A percentile compares a stretch with the other conserved stretches of the same genome.
Evolutionary conservation across 2,329 filamentous ascomycete genomes (phyloP).

Genomic region (Pseudomassariella vexata): DNA sequence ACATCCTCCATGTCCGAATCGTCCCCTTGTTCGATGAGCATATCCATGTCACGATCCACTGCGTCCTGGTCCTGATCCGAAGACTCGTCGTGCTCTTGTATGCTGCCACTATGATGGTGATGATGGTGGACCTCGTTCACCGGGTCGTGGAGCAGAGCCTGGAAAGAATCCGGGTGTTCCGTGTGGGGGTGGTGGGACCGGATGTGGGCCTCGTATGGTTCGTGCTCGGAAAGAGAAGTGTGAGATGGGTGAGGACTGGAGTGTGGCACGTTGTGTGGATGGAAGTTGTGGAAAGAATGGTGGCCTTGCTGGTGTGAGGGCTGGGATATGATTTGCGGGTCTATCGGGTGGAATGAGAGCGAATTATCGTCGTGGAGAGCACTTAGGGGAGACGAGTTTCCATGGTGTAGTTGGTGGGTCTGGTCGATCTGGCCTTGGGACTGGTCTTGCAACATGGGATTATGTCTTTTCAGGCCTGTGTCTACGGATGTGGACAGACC

Average conservation of each 20-base stretch:
- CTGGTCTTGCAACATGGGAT: conserved; percentile 26
- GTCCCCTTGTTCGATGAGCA: conserved; percentile 21
- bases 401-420: conserved; percentile 11
- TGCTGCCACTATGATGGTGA: conserved; percentile 3
- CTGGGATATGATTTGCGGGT: conserved; percentile 53
- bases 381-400: conserved; percentile 16
- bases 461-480: conserved; percentile 25
- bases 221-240: conserved; percentile 10
- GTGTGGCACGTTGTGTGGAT: conserved; percentile 13
- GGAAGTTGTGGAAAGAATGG: conserved; percentile 28
- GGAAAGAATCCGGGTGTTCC: conserved; percentile 42
- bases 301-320: conserved; percentile 21
- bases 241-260: conserved; percentile 13
- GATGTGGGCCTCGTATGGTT: conserved; percentile 15
- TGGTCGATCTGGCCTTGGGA: conserved; percentile 17
- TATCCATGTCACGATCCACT: conserved; percentile 22
- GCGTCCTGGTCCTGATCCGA: conserved; percentile 15
- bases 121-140: conserved; percentile 14
- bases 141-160: conserved; percentile 45
- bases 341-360: conserved; percentile 48
- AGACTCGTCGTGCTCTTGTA: conserved; percentile 9
- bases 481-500: conserved; percentile 12
- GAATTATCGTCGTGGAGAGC: conserved; percentile 21
- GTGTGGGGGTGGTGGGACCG: conserved; percentile 17
- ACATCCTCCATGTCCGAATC: conserved; percentile 18